Percentiles rank a stretch among this genome's conserved stretches.
Conservation (phyloP, 345 rosid genomes). For the Corchorus capsularis region DNA sequence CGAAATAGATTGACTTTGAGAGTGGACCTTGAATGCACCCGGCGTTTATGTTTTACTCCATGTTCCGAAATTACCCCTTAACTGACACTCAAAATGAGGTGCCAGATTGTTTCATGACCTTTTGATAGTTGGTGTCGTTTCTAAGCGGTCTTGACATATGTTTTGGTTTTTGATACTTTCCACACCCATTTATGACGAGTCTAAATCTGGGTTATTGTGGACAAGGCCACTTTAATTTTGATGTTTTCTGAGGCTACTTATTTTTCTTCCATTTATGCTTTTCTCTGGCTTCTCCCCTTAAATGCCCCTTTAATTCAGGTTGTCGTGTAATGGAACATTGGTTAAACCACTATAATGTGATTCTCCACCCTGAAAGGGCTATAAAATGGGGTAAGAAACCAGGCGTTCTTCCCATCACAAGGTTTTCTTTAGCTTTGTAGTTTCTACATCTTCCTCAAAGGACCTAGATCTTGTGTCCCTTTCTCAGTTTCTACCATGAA, state of each 20-base stretch:
- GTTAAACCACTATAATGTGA: conserved; percentile 16
- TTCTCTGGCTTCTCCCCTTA: conserved; percentile 13
- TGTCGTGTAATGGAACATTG: conserved; percentile 22
- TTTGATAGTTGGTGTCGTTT: conserved; percentile 7
- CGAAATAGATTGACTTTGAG: background rate
- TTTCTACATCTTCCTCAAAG: conserved; percentile 19
- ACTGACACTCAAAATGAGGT: conserved; percentile 13
- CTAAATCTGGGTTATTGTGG: conserved; percentile 14
- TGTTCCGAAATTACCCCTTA: conserved; percentile 23
- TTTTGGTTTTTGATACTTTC: conserved; percentile 9
- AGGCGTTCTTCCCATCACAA: conserved; percentile 17
- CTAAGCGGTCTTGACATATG: conserved; percentile 15
- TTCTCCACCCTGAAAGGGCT: conserved; percentile 13
- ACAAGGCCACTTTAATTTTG: conserved; percentile 10
- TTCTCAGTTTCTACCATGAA: conserved; percentile 28
- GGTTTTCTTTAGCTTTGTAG: conserved; percentile 7
- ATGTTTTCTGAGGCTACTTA: conserved; percentile 18
- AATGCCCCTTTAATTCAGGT: conserved; percentile 22
- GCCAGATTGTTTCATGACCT: conserved; percentile 15
- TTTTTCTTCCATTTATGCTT: conserved; percentile 19
- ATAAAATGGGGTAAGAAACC: conserved; percentile 25
- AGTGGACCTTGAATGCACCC: background rate
- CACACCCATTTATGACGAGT: conserved; percentile 24
- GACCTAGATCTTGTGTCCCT: background rate
- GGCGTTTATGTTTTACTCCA: conserved; percentile 11